Base-by-base conservation (phyloP, 306 rosid species). In the Inga laurina region DNA sequence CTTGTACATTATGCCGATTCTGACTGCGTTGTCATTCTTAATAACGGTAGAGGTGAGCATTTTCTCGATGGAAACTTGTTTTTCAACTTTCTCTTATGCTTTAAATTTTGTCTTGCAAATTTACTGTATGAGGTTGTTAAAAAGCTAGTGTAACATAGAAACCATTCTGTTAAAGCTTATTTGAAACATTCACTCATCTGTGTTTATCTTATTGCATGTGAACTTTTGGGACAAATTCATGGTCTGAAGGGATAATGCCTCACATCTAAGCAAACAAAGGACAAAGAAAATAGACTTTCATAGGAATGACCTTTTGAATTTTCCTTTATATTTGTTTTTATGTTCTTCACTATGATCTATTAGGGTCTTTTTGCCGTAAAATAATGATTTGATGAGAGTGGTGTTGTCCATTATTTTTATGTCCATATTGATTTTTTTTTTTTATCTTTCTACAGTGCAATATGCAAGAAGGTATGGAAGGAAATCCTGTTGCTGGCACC, bases 391-490 rank as follows among this genome's bases (percentile, higher is more conserved):
- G 77, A 64, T 3, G 13, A 68, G 45, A 74, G 48, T 44, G 66
- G 12, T 68, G 73, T 74, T 59, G 44, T 43, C 70, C 73, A 41
- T 54, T 77, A 22, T 72, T 79, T 49, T 43, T 44, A 11, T 77
- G 74, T 71, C 44, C 62, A 32, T 56, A 37, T 54, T 52, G 65
- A 62, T n/a, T n/a, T 5, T 24, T 44, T 44, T n/a, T n/a, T n/a
- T n/a, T n/a, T n/a, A 72, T 13, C n/a, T 4, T 24, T 87, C 77
- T 75, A 77, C 86, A 96, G 99, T 85, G 77, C 89, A 91, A 96
- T 84, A 76, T 90, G 94, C 99, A 89, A 89, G 97, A 93, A 85
- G 99, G 98, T 21, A 59, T 92, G 94, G 99, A 96, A 93, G 98
- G 97, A 81, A 96, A 93, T 89, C 94, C 98, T 82, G 46, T 65